These are phyloP conservation scores for Phytophthora idaei DNA, from an alignment of 352 stramenopile genomes.

Conservation along the genomic window DNA sequence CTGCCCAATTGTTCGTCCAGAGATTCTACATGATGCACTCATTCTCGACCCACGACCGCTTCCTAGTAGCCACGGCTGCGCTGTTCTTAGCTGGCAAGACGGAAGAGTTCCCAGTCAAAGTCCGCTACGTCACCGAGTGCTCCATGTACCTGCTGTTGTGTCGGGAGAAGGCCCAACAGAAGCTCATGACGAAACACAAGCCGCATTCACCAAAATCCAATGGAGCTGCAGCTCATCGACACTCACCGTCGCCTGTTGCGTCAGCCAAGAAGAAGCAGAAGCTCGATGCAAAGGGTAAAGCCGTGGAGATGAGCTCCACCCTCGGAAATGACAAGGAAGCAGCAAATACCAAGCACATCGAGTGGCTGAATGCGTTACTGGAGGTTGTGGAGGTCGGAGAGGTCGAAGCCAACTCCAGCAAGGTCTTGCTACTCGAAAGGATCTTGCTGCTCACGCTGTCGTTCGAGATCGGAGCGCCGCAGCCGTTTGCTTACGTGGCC, in stretches of 20 bases:
- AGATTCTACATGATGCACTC: constrained; percentile 83
- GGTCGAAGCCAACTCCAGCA: constrained; percentile 62
- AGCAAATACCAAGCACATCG: constrained; percentile 65
- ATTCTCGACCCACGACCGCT: constrained; percentile 80
- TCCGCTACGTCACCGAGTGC: constrained; percentile 78
- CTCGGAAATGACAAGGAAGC: constrained; percentile 59
- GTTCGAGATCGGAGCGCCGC: constrained; percentile 71
- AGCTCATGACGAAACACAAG: constrained; percentile 33
- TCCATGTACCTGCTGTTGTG: constrained; percentile 69
- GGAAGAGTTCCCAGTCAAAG: constrained; percentile 82
- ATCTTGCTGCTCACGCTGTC: constrained; percentile 77
- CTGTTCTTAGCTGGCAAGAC: constrained; percentile 81
- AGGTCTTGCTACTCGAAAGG: constrained; percentile 74
- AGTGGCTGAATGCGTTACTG: constrained; percentile 65
- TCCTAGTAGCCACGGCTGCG: constrained; percentile 73
- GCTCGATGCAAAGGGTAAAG: constrained; percentile 38
- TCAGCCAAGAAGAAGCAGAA: constrained; percentile 33
- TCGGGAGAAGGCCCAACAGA: constrained; percentile 42
- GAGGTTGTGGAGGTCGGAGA: constrained; percentile 69
- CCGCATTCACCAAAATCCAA: constrained; percentile 18
- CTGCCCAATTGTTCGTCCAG: constrained; percentile 75
- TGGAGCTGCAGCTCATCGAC: constrained; percentile 3
- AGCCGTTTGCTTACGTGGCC: constrained; percentile 71
- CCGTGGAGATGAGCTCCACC: constrained; percentile 57
- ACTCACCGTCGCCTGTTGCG: constrained; percentile 21